Evolutionary conservation across 768 basidiomycete species (phyloP).

Genomic region (Chalciporus piperatus): DNA sequence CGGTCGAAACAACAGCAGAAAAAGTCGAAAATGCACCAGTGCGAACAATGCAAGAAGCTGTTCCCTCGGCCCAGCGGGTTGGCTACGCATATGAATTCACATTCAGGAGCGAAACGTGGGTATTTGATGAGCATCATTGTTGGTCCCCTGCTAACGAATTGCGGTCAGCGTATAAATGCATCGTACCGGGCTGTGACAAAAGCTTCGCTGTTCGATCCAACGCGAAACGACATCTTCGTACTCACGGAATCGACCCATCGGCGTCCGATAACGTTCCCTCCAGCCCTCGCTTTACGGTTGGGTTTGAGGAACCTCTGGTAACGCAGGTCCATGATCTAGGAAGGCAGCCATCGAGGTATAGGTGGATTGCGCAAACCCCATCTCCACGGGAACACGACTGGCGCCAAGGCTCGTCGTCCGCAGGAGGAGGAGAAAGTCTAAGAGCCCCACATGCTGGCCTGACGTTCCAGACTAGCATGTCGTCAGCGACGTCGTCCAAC

Average conservation of each 20-base stretch:
- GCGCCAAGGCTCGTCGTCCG: constrained; percentile 10
- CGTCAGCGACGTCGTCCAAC: constrained; percentile 34
- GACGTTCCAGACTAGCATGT: constrained; percentile 35
- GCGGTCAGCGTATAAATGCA: constrained; percentile 40
- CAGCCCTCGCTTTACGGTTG: constrained; percentile 34
- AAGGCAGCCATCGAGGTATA: constrained; percentile 33
- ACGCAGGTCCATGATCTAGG: constrained; percentile 41
- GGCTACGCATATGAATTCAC: constrained; percentile 52
- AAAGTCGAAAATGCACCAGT: constrained; percentile 51
- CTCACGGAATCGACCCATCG: constrained; percentile 53
- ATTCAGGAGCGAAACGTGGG: constrained; percentile 51
- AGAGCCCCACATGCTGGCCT: constrained; percentile 27
- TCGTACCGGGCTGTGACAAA: constrained; percentile 57
- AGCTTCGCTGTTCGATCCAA: constrained; percentile 79
- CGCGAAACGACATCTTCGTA: constrained; percentile 75
- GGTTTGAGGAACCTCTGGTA: constrained; percentile 46
- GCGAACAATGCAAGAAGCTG: constrained; percentile 40
- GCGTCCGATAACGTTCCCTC: constrained; percentile 16
- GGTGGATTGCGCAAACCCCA: constrained; percentile 42
- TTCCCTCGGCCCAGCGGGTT: constrained; percentile 53
- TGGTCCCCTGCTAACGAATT: constrained; percentile 5
- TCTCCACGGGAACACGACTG: constrained; percentile 29
- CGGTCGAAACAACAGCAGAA: constrained; percentile 21
- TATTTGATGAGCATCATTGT: neutral
- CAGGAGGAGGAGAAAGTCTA: constrained; percentile 14